These are phyloP conservation scores for Ophiostoma sp. DNA, from an alignment of 2,329 filamentous ascomycete species.

Conservation along the genomic window DNA sequence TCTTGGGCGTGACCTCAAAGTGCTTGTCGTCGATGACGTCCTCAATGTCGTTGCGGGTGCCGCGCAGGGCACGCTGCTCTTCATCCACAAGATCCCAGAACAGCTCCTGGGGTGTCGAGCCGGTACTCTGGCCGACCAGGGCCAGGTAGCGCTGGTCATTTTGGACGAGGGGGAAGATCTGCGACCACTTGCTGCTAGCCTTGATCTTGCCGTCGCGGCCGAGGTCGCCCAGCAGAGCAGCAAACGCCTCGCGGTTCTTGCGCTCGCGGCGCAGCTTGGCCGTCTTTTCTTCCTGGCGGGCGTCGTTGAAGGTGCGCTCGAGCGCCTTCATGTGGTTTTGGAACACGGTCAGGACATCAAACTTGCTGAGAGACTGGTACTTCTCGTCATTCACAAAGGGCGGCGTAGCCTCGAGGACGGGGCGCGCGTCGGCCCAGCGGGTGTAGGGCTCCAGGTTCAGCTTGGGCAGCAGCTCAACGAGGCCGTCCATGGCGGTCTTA, in stretches of 20 bases:
- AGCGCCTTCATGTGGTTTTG: slow-evolving; percentile 92
- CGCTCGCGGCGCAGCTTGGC: slow-evolving; percentile 79
- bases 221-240: slow-evolving; percentile 72
- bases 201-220: slow-evolving; percentile 77
- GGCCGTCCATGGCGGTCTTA: slow-evolving; percentile 80
- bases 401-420: slow-evolving; percentile 73
- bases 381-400: slow-evolving; percentile 69
- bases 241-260: slow-evolving; percentile 80
- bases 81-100: slow-evolving; percentile 97
- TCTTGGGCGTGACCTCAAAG: slow-evolving; percentile 85
- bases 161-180: slow-evolving; percentile 72
- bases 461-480: slow-evolving; percentile 74
- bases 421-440: slow-evolving; percentile 87
- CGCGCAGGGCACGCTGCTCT: slow-evolving; percentile 83
- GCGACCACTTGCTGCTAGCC: slow-evolving; percentile 85
- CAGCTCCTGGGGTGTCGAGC: slow-evolving; percentile 83
- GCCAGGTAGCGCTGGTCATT: slow-evolving; percentile 79
- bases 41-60: slow-evolving; percentile 76
- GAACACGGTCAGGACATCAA: slow-evolving; percentile 89
- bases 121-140: slow-evolving; percentile 74
- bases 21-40: slow-evolving; percentile 90
- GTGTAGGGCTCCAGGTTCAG: slow-evolving; percentile 90
- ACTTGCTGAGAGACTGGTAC: slow-evolving; percentile 81
- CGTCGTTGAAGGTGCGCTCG: slow-evolving; percentile 88
- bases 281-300: slow-evolving; percentile 82